A percentile compares a stretch with the other conserved stretches of the same genome.
Conservation (phyloP, 1,284 basidiomycete genomes). For the Boletus sp. region DNA sequence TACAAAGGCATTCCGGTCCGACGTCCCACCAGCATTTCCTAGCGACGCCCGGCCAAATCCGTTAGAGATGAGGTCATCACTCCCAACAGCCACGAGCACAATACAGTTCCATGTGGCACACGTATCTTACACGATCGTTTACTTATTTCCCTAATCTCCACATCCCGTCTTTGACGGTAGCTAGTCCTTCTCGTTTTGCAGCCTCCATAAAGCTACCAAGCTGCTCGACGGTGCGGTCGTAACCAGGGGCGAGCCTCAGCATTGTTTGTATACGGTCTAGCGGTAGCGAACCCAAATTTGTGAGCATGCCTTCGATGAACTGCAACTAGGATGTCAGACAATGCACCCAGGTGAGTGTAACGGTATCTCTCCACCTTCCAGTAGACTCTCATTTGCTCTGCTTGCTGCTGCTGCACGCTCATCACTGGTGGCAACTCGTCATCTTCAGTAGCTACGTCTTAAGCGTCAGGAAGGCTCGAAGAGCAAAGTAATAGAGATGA, state of each 20-base stretch:
- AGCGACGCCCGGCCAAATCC: no score
- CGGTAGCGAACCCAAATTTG: conserved; percentile 70
- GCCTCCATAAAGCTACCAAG: conserved; percentile 74
- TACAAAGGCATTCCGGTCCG: no score
- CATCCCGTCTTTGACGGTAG: conserved; percentile 65
- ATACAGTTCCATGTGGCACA: not conserved
- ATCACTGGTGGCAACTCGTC: conserved; percentile 51
- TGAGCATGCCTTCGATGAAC: conserved; percentile 84
- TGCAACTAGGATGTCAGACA: conserved; percentile 27
- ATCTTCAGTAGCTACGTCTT: conserved; percentile 24
- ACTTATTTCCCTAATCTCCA: conserved; percentile 57
- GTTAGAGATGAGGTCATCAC: no score
- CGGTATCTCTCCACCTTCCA: conserved; percentile 66
- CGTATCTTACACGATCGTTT: not conserved
- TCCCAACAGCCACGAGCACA: no score
- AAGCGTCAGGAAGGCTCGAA: conserved; percentile 7
- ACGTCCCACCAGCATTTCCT: no score
- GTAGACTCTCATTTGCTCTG: conserved; percentile 79
- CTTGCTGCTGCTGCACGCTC: conserved; percentile 69
- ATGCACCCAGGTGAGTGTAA: not conserved
- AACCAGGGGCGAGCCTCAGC: conserved; percentile 76
- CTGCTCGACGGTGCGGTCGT: conserved; percentile 74
- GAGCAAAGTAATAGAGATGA: not conserved
- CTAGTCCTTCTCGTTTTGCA: conserved; percentile 69
- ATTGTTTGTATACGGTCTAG: conserved; percentile 78